phyloP scores from a whole-genome alignment of 148 eudicot species.

The Rhododendron mucronatum region DNA sequence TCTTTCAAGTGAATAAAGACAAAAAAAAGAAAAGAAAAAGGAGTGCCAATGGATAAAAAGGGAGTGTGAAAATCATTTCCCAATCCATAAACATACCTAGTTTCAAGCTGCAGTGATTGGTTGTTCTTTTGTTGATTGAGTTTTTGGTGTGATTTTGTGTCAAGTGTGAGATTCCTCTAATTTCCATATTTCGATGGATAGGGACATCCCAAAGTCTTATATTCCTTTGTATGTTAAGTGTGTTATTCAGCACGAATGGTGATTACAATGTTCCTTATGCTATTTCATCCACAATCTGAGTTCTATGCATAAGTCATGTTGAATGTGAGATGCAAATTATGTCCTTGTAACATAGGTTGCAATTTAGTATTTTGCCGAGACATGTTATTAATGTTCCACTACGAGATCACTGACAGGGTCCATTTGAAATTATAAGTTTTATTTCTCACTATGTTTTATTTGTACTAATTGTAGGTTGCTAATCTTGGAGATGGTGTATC shows the following conservation, averaged over 20 bases:
- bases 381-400: background rate
- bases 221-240: background rate
- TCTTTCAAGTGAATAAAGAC: too few relatives aligned
- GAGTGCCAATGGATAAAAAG: too few relatives aligned
- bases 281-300: background rate
- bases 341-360: background rate
- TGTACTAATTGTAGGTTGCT: constrained; percentile 47
- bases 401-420: background rate
- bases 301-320: background rate
- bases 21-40: too few relatives aligned
- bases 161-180: background rate
- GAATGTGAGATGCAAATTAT: background rate
- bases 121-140: background rate
- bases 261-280: background rate
- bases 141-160: background rate
- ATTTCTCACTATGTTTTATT: background rate
- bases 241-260: background rate
- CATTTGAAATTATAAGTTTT: background rate
- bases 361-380: background rate
- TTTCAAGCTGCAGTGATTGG: background rate
- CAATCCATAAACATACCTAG: background rate
- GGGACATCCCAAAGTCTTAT: background rate
- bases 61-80: too few relatives aligned
- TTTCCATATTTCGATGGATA: background rate
- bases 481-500: constrained; percentile 89